A percentile compares a stretch with the other conserved stretches of the same genome.
phyloP scores from a whole-genome alignment of 257 asterid genomes.

The Prunella vulgaris region DNA sequence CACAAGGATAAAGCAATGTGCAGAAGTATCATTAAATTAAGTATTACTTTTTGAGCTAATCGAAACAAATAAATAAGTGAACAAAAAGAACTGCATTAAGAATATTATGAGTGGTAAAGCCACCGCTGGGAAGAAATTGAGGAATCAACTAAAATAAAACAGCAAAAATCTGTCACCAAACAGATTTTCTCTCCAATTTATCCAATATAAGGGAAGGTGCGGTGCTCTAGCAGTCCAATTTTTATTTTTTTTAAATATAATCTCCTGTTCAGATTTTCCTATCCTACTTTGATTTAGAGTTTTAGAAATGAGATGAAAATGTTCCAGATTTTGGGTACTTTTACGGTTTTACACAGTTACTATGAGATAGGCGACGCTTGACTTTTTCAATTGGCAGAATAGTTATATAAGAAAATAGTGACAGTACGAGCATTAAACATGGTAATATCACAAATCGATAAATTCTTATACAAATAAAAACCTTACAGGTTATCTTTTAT shows the following conservation, averaged over 20 bases:
- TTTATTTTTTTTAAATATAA: background rate
- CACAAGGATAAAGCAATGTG: background rate
- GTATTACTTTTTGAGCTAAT: background rate
- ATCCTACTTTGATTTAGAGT: background rate
- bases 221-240: background rate
- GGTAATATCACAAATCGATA: background rate
- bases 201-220: background rate
- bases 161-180: background rate
- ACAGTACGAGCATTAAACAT: background rate
- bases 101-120: background rate
- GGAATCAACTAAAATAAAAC: background rate
- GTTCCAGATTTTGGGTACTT: background rate
- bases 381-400: background rate
- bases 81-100: background rate
- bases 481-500: conserved; percentile 70
- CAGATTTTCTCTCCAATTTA: background rate
- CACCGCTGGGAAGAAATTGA: background rate
- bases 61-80: background rate
- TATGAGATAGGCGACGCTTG: background rate
- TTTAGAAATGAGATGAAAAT: background rate
- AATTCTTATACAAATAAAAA: background rate
- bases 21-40: background rate
- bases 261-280: background rate
- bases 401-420: background rate
- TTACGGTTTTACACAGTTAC: background rate